Evolutionary conservation across 805 yeast species (phyloP).

Genomic region (Yarrowia osloensis): DNA sequence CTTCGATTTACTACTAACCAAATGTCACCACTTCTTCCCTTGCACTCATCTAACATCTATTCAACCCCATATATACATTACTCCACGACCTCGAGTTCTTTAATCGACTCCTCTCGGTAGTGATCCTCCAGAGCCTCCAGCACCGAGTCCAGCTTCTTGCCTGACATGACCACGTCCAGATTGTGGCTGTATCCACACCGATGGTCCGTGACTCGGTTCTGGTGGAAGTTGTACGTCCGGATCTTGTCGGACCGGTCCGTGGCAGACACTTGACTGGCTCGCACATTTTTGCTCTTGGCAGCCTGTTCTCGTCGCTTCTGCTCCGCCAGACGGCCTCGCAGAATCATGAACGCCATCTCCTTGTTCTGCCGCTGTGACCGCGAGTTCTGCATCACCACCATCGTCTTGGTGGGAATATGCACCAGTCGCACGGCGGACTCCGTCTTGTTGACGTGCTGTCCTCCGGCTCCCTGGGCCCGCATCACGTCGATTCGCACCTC

Average conservation of each 20-base stretch:
- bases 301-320: constrained; percentile 65
- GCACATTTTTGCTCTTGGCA: constrained; percentile 61
- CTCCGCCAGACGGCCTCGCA: constrained; percentile 84
- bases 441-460: constrained; percentile 96
- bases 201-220: constrained; percentile 91
- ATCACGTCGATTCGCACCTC: constrained; percentile 94
- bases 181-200: constrained; percentile 82
- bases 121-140: constrained; percentile 53
- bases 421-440: constrained; percentile 94
- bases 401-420: constrained; percentile 87
- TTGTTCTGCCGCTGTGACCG: constrained; percentile 92
- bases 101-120: constrained; percentile 48
- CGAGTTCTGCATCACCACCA: constrained; percentile 90
- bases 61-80: constrained; percentile 20
- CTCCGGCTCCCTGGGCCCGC: constrained; percentile 97
- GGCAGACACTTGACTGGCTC: constrained; percentile 82
- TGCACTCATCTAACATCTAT: no score
- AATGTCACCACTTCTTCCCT: no score
- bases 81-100: constrained; percentile 41
- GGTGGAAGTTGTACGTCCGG: constrained; percentile 90
- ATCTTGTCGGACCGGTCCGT: constrained; percentile 92
- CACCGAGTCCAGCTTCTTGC: constrained; percentile 57
- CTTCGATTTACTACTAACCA: no score
- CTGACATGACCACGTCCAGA: constrained; percentile 64
- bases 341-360: constrained; percentile 83